Evolutionary conservation across 2,329 filamentous ascomycete species (phyloP).

Genomic region (Xylaria sp.): DNA sequence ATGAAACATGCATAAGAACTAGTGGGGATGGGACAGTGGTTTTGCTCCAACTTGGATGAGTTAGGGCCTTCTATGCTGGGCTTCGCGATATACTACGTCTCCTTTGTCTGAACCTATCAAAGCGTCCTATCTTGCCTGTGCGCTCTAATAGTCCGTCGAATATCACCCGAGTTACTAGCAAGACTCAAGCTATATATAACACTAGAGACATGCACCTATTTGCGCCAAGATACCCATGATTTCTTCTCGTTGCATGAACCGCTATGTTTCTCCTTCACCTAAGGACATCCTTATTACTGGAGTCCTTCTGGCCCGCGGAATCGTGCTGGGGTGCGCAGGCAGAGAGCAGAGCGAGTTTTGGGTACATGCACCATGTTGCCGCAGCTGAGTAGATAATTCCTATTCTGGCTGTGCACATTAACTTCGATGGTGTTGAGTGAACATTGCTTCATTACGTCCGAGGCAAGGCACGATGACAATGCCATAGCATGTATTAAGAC

Average conservation of each 20-base stretch:
- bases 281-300: neutral
- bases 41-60: constrained; percentile 3
- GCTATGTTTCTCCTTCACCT: neutral
- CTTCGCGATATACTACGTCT: constrained; percentile 26
- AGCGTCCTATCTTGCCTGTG: neutral
- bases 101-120: constrained; percentile 29
- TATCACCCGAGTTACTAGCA: neutral
- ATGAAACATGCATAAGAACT: constrained; percentile 20
- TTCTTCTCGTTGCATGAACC: neutral
- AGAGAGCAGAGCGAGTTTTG: neutral
- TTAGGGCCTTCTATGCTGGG: neutral
- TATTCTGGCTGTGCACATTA: neutral
- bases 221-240: neutral
- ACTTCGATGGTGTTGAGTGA: neutral
- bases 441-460: no score
- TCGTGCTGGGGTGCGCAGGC: neutral
- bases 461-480: neutral
- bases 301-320: neutral
- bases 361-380: neutral
- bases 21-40: neutral
- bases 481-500: neutral
- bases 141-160: neutral
- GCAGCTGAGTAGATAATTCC: neutral
- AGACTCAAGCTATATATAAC: neutral
- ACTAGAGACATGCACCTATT: neutral